Evolutionary conservation across 139 green algal species (phyloP).

Genomic region (Coelastrella sp.): DNA sequence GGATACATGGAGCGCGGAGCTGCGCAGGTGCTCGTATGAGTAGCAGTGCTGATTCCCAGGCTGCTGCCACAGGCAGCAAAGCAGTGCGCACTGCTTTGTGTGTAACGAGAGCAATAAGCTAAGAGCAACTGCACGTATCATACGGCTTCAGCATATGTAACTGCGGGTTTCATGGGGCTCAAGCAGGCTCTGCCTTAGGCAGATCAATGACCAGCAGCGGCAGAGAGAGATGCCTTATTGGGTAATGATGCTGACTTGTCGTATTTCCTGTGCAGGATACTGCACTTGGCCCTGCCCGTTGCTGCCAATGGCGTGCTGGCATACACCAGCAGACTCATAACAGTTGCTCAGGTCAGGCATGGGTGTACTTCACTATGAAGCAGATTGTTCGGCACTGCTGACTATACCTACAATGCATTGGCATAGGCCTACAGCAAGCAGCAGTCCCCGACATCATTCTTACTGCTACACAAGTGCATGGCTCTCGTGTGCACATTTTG

Average conservation of each 20-base stretch:
- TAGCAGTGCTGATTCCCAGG: background rate
- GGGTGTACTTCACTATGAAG: background rate
- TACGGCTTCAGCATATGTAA: too few species aligned
- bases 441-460: background rate
- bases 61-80: background rate
- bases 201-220: too few species aligned
- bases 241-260: too few species aligned
- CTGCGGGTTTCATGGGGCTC: too few species aligned
- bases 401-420: background rate
- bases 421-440: background rate
- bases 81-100: too few species aligned
- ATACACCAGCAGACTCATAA: slow-evolving; percentile 22
- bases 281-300: slow-evolving; percentile 1
- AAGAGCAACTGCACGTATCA: too few species aligned
- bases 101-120: too few species aligned
- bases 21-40: background rate
- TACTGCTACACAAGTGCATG: background rate
- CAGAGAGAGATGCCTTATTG: too few species aligned
- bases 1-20: background rate
- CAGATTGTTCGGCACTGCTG: background rate
- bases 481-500: background rate
- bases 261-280: background rate
- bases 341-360: slow-evolving; percentile 4
- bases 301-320: background rate
- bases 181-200: too few species aligned